These are phyloP conservation scores for Tuber magnatum DNA, from an alignment of 495 filamentous ascomycete genomes.

Conservation along the genomic window DNA sequence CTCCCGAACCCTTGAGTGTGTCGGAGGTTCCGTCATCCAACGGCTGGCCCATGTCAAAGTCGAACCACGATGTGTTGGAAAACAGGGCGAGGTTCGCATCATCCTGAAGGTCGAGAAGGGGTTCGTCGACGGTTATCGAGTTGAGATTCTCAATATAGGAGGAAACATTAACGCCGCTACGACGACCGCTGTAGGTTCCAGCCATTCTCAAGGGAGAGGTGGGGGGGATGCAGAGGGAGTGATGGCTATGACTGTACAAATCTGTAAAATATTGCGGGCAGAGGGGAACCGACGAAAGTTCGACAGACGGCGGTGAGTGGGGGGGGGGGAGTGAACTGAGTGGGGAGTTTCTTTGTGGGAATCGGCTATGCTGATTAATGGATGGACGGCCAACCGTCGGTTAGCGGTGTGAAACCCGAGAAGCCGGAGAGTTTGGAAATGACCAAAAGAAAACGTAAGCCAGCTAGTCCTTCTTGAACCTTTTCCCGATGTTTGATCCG, in stretches of 20 bases:
- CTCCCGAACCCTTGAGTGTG: conserved; percentile 15
- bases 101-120: conserved; percentile 56
- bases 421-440: background rate
- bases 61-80: conserved; percentile 88
- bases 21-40: conserved; percentile 12
- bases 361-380: conserved; percentile 3
- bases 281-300: background rate
- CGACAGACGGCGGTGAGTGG: background rate
- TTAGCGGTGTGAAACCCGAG: background rate
- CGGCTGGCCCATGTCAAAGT: conserved; percentile 62
- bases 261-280: background rate
- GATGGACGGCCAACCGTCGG: background rate
- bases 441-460: background rate
- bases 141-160: conserved; percentile 85
- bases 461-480: background rate
- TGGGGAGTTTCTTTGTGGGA: conserved; percentile 2
- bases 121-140: conserved; percentile 60
- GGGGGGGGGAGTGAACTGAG: background rate
- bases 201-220: conserved; percentile 5
- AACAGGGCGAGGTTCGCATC: conserved; percentile 74
- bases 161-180: conserved; percentile 53
- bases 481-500: background rate
- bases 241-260: background rate
- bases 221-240: conserved; percentile 12
- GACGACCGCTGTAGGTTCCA: conserved; percentile 42